Conservation (phyloP, 768 basidiomycete genomes). For the Lentinula raphanica region DNA sequence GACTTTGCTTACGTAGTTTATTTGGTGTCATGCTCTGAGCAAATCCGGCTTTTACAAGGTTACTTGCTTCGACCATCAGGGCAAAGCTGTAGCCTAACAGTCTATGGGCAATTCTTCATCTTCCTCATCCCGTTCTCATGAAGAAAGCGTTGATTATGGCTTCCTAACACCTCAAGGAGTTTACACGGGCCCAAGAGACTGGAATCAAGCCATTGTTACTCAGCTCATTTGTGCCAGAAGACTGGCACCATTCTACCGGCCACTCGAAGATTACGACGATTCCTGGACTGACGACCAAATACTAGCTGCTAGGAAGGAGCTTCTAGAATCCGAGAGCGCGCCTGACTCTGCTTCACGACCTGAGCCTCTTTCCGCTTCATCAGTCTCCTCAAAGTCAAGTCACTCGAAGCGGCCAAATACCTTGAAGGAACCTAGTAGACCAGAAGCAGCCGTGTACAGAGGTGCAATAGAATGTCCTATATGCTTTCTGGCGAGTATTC, state of each 20-base stretch:
- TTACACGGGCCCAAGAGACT: conserved; percentile 81
- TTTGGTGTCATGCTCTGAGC: not conserved
- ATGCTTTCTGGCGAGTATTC: conserved; percentile 81
- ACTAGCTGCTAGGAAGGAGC: conserved; percentile 71
- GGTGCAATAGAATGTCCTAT: conserved; percentile 94
- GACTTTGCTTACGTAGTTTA: not conserved
- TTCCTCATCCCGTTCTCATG: conserved; percentile 72
- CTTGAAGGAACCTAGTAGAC: conserved; percentile 61
- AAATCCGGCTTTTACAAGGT: not conserved
- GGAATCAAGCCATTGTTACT: conserved; percentile 83
- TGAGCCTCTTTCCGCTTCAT: conserved; percentile 29
- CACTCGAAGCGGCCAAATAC: conserved; percentile 51
- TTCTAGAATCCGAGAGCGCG: conserved; percentile 42
- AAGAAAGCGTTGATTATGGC: conserved; percentile 83
- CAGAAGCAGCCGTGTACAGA: conserved; percentile 78
- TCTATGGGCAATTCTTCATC: conserved; percentile 83
- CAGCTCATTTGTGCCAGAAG: conserved; percentile 84
- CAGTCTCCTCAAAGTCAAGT: conserved; percentile 27
- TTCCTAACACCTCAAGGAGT: conserved; percentile 77
- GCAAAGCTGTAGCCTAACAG: not conserved
- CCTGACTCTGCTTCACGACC: conserved; percentile 32
- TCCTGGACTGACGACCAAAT: conserved; percentile 88
- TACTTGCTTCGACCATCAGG: not conserved
- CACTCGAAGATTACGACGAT: conserved; percentile 88
- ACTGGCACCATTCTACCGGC: conserved; percentile 94